Percentiles rank a stretch among this genome's conserved stretches.
phyloP scores from a whole-genome alignment of 2,329 filamentous ascomycete genomes.

The Neurospora sp. region DNA sequence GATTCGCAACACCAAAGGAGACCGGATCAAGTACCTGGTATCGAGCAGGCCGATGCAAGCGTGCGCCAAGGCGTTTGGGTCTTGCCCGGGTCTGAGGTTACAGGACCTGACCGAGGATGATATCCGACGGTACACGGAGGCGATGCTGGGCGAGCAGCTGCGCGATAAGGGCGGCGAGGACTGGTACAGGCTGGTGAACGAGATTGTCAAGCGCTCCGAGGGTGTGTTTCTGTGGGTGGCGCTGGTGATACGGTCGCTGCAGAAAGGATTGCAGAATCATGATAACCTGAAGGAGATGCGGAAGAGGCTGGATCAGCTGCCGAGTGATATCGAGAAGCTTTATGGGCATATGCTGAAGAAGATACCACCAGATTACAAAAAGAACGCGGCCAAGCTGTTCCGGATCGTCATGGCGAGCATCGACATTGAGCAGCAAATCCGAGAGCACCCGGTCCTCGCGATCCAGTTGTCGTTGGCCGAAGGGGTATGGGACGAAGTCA shows the following conservation, averaged over 20 bases:
- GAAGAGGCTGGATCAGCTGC: neutral
- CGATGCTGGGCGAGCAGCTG: neutral
- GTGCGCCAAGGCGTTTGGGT: conserved; percentile 12
- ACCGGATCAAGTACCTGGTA: conserved; percentile 21
- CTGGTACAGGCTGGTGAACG: conserved; percentile 1
- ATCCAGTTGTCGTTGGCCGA: neutral
- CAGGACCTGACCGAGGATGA: conserved; percentile 12
- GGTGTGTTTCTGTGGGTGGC: conserved; percentile 27
- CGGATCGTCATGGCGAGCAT: neutral
- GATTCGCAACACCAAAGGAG: neutral
- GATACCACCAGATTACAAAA: neutral
- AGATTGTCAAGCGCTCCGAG: conserved; percentile 17
- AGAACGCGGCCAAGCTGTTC: neutral
- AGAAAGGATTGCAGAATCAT: conserved; percentile 7
- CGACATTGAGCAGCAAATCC: neutral
- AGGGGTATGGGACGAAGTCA: neutral
- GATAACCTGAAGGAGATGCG: neutral
- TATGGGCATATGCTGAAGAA: neutral
- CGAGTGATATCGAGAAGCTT: neutral
- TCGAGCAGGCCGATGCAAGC: conserved; percentile 21
- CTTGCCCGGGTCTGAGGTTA: conserved; percentile 4
- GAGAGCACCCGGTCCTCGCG: neutral
- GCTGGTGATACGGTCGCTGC: conserved; percentile 13
- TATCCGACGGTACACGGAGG: conserved; percentile 5
- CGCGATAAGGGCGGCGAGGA: neutral